These are phyloP conservation scores for Aspergillus unguis DNA, from an alignment of 2,329 filamentous ascomycete genomes.

Conservation along the genomic window DNA sequence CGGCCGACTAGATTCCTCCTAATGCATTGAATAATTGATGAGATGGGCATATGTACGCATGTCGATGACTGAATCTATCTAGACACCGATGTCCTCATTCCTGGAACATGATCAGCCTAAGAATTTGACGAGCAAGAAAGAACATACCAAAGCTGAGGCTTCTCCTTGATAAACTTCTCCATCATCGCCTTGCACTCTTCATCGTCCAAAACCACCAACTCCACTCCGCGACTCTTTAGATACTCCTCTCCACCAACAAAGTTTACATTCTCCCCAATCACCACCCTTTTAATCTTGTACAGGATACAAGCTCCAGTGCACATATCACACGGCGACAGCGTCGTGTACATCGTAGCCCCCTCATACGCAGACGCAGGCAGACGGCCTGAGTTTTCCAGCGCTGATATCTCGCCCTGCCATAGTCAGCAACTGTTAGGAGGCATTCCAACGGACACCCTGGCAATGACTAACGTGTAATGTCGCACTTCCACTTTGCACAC, in stretches of 20 bases:
- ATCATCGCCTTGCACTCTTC: conserved; percentile 65
- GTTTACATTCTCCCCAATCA: conserved; percentile 74
- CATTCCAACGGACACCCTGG: background rate
- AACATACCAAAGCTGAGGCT: conserved; percentile 67
- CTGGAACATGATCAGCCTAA: conserved; percentile 30
- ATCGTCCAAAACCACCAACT: conserved; percentile 68
- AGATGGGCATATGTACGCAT: background rate
- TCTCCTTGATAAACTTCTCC: conserved; percentile 68
- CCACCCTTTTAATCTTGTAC: conserved; percentile 70
- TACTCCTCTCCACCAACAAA: conserved; percentile 72
- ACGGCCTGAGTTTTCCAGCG: conserved; percentile 70
- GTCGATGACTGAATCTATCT: conserved; percentile 18
- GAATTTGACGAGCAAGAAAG: conserved; percentile 3
- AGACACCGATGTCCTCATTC: conserved; percentile 60
- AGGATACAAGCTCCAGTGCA: conserved; percentile 74
- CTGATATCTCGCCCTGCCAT: conserved; percentile 67
- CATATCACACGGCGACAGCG: conserved; percentile 76
- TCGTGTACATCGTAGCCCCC: conserved; percentile 79
- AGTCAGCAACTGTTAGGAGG: background rate
- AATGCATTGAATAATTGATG: conserved; percentile 11
- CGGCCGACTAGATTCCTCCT: conserved; percentile 20
- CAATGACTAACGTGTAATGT: conserved; percentile 62
- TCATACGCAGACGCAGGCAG: conserved; percentile 66
- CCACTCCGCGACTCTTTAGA: conserved; percentile 63
- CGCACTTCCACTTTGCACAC: conserved; percentile 67